Evolutionary conservation across 2,329 filamentous ascomycete species (phyloP).

Genomic region (Monilinia polystroma): DNA sequence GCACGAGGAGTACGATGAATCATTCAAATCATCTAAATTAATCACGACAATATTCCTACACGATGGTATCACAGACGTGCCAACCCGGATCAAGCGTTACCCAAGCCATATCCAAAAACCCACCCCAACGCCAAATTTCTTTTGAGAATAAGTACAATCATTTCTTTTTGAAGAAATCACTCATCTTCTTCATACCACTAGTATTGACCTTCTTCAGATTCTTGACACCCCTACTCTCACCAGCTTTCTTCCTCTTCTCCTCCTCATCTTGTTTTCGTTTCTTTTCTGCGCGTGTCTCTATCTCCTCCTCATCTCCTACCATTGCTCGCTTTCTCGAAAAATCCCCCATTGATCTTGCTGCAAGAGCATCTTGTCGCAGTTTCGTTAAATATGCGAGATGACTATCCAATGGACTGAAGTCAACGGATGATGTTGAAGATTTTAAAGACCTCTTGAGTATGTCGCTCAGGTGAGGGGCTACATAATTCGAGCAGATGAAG

Average conservation of each 20-base stretch:
- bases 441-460: slow-evolving; percentile 43
- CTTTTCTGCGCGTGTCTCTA: slow-evolving; percentile 67
- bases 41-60: slow-evolving; percentile 26
- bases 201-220: slow-evolving; percentile 88
- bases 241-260: slow-evolving; percentile 76
- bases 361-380: slow-evolving; percentile 68
- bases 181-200: slow-evolving; percentile 95
- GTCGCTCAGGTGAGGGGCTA: slow-evolving; percentile 43
- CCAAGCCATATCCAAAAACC: slow-evolving; percentile 19
- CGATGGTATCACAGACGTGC: slow-evolving; percentile 20
- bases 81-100: slow-evolving; percentile 18
- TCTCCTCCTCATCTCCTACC: slow-evolving; percentile 64
- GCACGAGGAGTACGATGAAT: slow-evolving; percentile 47
- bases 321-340: slow-evolving; percentile 67
- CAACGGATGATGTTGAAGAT: slow-evolving; percentile 44
- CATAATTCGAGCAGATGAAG: slow-evolving; percentile 51
- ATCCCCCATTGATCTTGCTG: slow-evolving; percentile 65
- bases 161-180: slow-evolving; percentile 81
- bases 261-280: slow-evolving; percentile 85
- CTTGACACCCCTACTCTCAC: slow-evolving; percentile 71
- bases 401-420: slow-evolving; percentile 70
- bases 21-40: slow-evolving; percentile 24
- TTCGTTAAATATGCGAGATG: slow-evolving; percentile 67
- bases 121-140: slow-evolving; percentile 18
- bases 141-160: slow-evolving; percentile 24